phyloP scores from a whole-genome alignment of 2,329 filamentous ascomycete species.

The Exophiala lecanii-corni region DNA sequence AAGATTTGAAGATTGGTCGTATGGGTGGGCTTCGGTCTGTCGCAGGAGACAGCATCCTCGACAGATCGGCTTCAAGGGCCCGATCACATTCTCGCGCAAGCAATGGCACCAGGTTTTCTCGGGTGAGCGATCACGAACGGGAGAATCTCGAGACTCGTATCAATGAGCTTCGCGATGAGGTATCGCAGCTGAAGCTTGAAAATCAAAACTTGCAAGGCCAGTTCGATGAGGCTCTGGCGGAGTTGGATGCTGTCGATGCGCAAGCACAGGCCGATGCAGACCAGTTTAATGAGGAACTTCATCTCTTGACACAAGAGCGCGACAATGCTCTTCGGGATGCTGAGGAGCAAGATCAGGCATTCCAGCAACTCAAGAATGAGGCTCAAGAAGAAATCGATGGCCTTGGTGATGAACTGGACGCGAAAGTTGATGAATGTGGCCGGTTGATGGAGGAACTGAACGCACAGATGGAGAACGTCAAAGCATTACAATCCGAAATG shows the following conservation, averaged over 20 bases:
- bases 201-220: slow-evolving; percentile 85
- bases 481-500: slow-evolving; percentile 90
- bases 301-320: slow-evolving; percentile 73
- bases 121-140: slow-evolving; percentile 67
- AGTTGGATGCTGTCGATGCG: slow-evolving; percentile 69
- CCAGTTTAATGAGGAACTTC: slow-evolving; percentile 71
- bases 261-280: slow-evolving; percentile 78
- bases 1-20: slow-evolving; percentile 86
- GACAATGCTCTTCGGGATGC: slow-evolving; percentile 78
- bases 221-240: slow-evolving; percentile 71
- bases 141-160: slow-evolving; percentile 83
- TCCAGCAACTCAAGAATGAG: slow-evolving; percentile 51
- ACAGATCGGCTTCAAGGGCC: slow-evolving; percentile 86
- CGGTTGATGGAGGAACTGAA: slow-evolving; percentile 67
- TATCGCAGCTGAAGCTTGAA: slow-evolving; percentile 79
- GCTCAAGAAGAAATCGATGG: slow-evolving; percentile 56
- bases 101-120: slow-evolving; percentile 60
- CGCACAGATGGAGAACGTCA: slow-evolving; percentile 79
- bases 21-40: slow-evolving; percentile 59
- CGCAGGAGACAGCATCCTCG: slow-evolving; percentile 82
- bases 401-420: slow-evolving; percentile 62
- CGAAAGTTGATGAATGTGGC: slow-evolving; percentile 66
- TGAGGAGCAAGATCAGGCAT: slow-evolving; percentile 54
- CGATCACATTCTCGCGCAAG: slow-evolving; percentile 72
- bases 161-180: slow-evolving; percentile 76